These are phyloP conservation scores for Suhomyces chickasaworum DNA, from an alignment of 1,139 yeast genomes.

Conservation along the genomic window DNA sequence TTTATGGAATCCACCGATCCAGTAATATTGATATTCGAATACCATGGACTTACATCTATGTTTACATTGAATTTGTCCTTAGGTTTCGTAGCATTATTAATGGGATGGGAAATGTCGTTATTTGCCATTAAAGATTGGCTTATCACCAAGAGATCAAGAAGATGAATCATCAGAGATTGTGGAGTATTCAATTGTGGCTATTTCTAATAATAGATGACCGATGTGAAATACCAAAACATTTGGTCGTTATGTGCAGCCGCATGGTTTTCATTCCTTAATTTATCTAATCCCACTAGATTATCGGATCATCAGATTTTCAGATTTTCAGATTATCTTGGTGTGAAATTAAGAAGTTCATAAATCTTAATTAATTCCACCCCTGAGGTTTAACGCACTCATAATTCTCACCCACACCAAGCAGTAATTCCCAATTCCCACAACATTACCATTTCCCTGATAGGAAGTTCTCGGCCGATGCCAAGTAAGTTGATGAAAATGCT, in stretches of 20 bases:
- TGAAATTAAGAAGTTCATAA: not conserved
- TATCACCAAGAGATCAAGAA: constrained; percentile 12
- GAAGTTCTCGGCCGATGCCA: not conserved
- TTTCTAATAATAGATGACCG: not conserved
- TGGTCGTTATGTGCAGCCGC: not conserved
- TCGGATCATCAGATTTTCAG: too few species aligned
- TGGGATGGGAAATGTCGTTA: constrained; percentile 86
- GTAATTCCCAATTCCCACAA: too few species aligned
- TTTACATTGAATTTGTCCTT: constrained; percentile 84
- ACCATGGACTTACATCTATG: constrained; percentile 85
- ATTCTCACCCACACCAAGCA: too few species aligned
- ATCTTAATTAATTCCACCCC: too few species aligned
- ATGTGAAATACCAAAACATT: not conserved
- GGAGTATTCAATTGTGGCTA: not conserved
- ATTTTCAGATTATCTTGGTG: too few species aligned
- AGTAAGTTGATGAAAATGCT: not conserved
- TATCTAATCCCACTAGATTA: not conserved
- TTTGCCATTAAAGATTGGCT: constrained; percentile 65
- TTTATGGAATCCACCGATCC: constrained; percentile 93
- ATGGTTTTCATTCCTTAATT: not conserved
- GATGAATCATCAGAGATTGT: not conserved
- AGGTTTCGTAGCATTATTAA: constrained; percentile 74
- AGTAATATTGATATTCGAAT: constrained; percentile 77
- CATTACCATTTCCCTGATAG: not conserved
- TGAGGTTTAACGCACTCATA: too few species aligned